Evolutionary conservation across 257 asterid genomes (phyloP).

Genomic region (Solanum corneliomulleri): DNA sequence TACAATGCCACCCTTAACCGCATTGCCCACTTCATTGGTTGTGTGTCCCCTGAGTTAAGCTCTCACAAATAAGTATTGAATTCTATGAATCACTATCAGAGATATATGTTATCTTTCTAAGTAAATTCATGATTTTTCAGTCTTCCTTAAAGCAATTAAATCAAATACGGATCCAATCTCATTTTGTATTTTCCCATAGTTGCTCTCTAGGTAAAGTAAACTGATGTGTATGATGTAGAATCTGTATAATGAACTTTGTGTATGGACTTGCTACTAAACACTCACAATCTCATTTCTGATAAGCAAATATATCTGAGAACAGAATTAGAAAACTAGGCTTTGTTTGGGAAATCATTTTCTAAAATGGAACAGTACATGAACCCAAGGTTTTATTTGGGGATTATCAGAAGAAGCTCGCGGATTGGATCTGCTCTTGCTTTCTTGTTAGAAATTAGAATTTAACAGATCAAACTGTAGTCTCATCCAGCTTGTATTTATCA

Average conservation of each 20-base stretch:
- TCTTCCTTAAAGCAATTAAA: not conserved
- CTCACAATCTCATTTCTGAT: not conserved
- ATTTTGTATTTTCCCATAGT: not conserved
- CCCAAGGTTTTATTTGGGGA: not conserved
- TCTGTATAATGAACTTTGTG: not conserved
- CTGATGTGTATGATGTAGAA: not conserved
- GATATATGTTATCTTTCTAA: not conserved
- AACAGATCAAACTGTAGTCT: not conserved
- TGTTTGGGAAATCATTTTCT: not conserved
- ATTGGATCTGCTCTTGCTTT: not conserved
- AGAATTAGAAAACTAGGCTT: not conserved
- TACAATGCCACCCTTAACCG: conserved; percentile 66
- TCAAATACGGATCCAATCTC: not conserved
- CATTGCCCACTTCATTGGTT: conserved; percentile 75
- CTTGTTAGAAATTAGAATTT: not conserved
- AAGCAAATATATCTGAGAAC: not conserved
- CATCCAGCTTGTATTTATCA: not conserved
- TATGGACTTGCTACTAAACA: not conserved
- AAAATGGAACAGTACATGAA: not conserved
- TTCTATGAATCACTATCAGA: not conserved
- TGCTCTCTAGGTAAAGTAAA: not conserved
- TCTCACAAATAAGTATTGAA: not conserved
- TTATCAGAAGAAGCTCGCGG: not conserved
- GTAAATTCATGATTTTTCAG: not conserved
- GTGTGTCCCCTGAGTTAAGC: conserved; percentile 46